Evolutionary conservation across 2,329 filamentous ascomycete genomes (phyloP), one percentile per base, ranked within the genome.

Genomic region (Alternaria burnsii): DNA sequence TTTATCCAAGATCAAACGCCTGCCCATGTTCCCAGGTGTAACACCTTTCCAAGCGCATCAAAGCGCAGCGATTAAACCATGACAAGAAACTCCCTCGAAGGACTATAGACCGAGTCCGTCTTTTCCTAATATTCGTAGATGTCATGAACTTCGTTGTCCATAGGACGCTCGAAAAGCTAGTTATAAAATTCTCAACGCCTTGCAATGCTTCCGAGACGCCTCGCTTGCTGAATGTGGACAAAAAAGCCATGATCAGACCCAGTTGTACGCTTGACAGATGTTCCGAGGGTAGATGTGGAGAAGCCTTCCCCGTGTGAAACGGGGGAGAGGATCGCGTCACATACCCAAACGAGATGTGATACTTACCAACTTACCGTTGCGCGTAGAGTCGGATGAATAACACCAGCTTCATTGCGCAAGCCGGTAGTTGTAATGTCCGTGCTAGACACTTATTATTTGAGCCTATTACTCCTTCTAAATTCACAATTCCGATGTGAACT

Each of bases 321-420:
- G 28, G 58, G 56, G 52, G 41, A 64, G 46, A 68, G 72, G 71
- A 77, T 69, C 74, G 73, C 73, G 70, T 76, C 74, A 77, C 75
- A 77, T 76, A 73, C 75, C 70, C 75, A 74, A 76, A 76, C 66
- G 72, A 77, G 71, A 77, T 76, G 67, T 76, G 68, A 76, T 78
- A 78, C 76, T 77, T 78, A 78, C 76, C 76, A 76, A 75, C 75
- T 78, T 77, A 78, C 76, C 76, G 65, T 77, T 78, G 75, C 75
- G 75, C 75, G 74, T 76, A 77, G 67, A 77, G 75, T 77, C 72
- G 75, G 75, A 57, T 72, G 34, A 61, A 51, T 67, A 52, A 50
- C 63, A 42, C 56, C 58, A 67, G 71, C 75, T 76, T 72, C 76
- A 40, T 78, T 78, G 75, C 75, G 75, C 76, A 76, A 78, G 71